Evolutionary conservation across 169 alveolate genomes (phyloP).

Genomic region (Plasmodium adleri): DNA sequence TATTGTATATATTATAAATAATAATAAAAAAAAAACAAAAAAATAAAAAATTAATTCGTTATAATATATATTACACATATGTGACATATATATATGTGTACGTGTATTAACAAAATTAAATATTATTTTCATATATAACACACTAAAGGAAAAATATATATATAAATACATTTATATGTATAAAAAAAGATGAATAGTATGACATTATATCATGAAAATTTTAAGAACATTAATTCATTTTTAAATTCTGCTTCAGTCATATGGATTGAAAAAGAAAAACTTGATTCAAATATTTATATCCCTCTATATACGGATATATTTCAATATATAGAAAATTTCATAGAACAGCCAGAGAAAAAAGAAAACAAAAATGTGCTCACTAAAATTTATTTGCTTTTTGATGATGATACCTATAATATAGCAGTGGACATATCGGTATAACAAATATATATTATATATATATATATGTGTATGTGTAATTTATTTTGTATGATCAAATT

Average conservation of each 20-base stretch:
- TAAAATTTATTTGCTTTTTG: slow-evolving; percentile 48
- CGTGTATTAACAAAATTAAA: too few relatives aligned
- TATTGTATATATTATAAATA: too few relatives aligned
- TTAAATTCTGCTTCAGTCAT: slow-evolving; percentile 40
- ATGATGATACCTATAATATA: slow-evolving; percentile 59
- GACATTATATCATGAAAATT: background rate
- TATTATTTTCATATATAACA: too few relatives aligned
- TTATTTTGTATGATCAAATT: too few relatives aligned
- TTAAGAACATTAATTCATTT: background rate
- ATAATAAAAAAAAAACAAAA: too few relatives aligned
- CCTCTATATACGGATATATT: slow-evolving; percentile 57
- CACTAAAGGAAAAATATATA: background rate
- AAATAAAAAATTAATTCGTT: too few relatives aligned
- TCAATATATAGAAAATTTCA: slow-evolving; percentile 37
- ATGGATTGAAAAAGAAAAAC: slow-evolving; percentile 71
- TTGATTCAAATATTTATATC: slow-evolving; percentile 45
- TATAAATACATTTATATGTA: background rate
- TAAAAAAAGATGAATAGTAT: background rate
- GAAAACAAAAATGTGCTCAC: slow-evolving; percentile 15
- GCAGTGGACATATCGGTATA: slow-evolving; percentile 72
- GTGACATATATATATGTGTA: too few relatives aligned
- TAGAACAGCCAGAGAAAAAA: slow-evolving; percentile 27
- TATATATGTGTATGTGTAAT: too few relatives aligned
- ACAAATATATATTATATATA: too few relatives aligned
- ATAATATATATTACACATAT: too few relatives aligned